Conservation (phyloP, 2,329 filamentous ascomycete genomes). For the Trichoderma atrobrunneum region DNA sequence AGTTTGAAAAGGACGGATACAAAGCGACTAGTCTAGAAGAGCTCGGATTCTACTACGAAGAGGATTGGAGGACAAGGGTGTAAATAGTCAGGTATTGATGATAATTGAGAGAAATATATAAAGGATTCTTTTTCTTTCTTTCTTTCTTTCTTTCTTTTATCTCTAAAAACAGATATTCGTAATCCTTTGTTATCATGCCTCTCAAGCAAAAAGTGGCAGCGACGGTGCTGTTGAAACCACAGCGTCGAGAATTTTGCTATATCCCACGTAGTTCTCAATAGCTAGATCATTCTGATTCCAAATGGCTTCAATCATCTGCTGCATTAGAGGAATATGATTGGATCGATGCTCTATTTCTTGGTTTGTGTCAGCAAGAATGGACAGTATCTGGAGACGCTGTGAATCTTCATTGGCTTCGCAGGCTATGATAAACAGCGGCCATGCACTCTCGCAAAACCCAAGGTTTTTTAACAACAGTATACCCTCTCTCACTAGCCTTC, state of each 20-base stretch:
- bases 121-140: not conserved
- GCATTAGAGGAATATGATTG: slow-evolving; percentile 7
- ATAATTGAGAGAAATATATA: not conserved
- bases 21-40: not conserved
- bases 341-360: slow-evolving; percentile 4
- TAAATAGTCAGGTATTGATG: not conserved
- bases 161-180: not conserved
- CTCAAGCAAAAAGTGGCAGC: slow-evolving; percentile 8
- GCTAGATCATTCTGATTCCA: slow-evolving; percentile 20
- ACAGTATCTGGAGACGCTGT: slow-evolving; percentile 15
- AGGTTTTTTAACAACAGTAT: slow-evolving; percentile 14
- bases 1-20: not conserved
- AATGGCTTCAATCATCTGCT: slow-evolving; percentile 6
- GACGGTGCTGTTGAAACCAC: slow-evolving; percentile 12
- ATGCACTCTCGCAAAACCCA: slow-evolving; percentile 14
- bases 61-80: not conserved
- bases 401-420: slow-evolving; percentile 17
- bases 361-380: slow-evolving; percentile 4
- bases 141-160: too few relatives aligned
- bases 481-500: slow-evolving; percentile 14
- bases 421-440: slow-evolving; percentile 18
- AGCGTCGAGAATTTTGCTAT: slow-evolving; percentile 11
- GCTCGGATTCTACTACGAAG: not conserved
- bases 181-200: not conserved
- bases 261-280: slow-evolving; percentile 5